Evolutionary conservation across 345 rosid species (phyloP), one percentile per base, ranked within the genome.

Genomic region (Raphanus raphanistrum): DNA sequence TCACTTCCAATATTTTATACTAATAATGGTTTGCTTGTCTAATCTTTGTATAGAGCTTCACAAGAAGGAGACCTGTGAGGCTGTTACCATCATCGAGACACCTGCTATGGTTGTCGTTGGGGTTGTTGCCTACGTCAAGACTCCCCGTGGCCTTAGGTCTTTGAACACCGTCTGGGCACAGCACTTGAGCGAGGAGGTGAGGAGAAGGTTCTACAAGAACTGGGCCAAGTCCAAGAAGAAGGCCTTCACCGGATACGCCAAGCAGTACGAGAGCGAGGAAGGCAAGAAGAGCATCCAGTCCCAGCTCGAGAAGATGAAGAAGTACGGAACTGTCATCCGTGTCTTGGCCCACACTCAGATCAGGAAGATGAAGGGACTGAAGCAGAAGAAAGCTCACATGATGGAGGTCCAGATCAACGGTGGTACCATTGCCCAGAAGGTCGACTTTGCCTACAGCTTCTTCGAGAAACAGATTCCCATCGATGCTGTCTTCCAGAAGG

Each of bases 11-110:
- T 48, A 48, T 13, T 13, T 48, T 48, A 48, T 48, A n/a, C 54
- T 48, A 48, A 48, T 48, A 48, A 48, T 48, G 54, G n/a, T 12
- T 4, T 12, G 0, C 16, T 45, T 13, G 2, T 45, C 4, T 28
- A 28, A 28, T 28, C 31, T 28, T 28, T 50, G 3, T 64, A 4
- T 66, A 92, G 97, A 90, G 85, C 97, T 92, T 71, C 97, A 92
- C 88, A 92, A 92, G 90, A 92, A 90, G 85, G 98, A 92, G 85
- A 89, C 98, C 0, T 90, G 96, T 25, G 98, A 92, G 80, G 96
- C 96, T 70, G 98, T 92, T 41, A 92, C 98, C 0, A 80, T 92
- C 26, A 28, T 90, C 79, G 98, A 92, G 71, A 87, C 96, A 38
- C 98, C 98, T 21, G 88, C 98, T 1, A 85, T 92, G 94, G 86